Percentiles rank a stretch among this genome's conserved stretches.
These are phyloP conservation scores for Saccharata proteae DNA, from an alignment of 2,329 filamentous ascomycete genomes.

Conservation along the genomic window DNA sequence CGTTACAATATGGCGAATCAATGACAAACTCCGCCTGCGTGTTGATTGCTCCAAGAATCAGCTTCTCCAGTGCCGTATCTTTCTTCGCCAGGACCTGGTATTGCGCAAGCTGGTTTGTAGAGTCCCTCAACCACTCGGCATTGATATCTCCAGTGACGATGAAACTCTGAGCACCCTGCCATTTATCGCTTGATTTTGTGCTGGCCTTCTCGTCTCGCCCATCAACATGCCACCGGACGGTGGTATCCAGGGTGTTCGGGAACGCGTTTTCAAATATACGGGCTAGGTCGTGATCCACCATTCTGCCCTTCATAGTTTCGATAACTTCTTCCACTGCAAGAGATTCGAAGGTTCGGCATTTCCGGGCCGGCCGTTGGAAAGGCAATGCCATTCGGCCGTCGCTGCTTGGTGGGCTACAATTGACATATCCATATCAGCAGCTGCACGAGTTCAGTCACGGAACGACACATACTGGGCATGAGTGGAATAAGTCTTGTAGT, in stretches of 20 bases:
- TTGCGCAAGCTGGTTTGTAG: constrained; percentile 82
- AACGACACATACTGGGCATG: constrained; percentile 12
- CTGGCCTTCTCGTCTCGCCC: constrained; percentile 32
- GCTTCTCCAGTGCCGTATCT: constrained; percentile 61
- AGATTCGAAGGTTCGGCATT: constrained; percentile 84
- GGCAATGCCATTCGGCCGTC: constrained; percentile 68
- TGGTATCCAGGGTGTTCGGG: constrained; percentile 83
- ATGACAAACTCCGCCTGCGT: constrained; percentile 95
- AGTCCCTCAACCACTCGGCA: constrained; percentile 84
- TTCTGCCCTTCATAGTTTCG: constrained; percentile 61
- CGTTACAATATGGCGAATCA: constrained; percentile 91
- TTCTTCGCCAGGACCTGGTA: constrained; percentile 79
- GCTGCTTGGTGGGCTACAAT: constrained; percentile 59
- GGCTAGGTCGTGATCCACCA: constrained; percentile 78
- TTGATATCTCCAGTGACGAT: constrained; percentile 90
- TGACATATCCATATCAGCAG: constrained; percentile 11
- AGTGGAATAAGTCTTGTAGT: constrained; percentile 50
- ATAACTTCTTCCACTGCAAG: constrained; percentile 82
- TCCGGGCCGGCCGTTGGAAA: constrained; percentile 68
- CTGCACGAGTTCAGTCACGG: constrained; percentile 14
- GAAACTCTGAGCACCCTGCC: constrained; percentile 81
- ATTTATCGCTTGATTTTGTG: constrained; percentile 30
- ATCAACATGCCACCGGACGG: constrained; percentile 73
- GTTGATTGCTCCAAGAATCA: constrained; percentile 89
- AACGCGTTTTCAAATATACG: constrained; percentile 92